A percentile compares a stretch with the other conserved stretches of the same genome.
phyloP scores from a whole-genome alignment of 2,329 filamentous ascomycete genomes.

The Epichloe elymi region DNA sequence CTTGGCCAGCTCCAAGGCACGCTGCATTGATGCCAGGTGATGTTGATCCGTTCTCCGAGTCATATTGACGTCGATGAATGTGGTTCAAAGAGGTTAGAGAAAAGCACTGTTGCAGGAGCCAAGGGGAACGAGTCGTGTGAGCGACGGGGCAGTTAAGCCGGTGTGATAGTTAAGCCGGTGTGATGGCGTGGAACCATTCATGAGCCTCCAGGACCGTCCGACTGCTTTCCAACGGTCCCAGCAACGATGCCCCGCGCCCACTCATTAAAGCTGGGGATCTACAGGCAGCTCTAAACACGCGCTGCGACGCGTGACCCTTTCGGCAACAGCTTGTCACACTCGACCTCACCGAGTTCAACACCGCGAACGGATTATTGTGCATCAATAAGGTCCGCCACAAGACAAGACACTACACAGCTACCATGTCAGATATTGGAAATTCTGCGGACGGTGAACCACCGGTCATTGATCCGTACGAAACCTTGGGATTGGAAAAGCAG shows the following conservation, averaged over 20 bases:
- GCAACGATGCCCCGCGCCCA: not conserved
- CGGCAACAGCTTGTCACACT: conserved; percentile 1
- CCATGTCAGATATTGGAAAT: conserved; percentile 40
- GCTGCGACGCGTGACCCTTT: conserved; percentile 9
- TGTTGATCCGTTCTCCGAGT: conserved; percentile 19
- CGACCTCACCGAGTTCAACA: not conserved
- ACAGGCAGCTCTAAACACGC: conserved; percentile 1
- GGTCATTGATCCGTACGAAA: conserved; percentile 61
- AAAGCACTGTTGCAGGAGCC: not conserved
- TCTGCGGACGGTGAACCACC: conserved; percentile 45
- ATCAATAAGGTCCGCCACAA: not conserved
- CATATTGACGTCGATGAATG: conserved; percentile 8
- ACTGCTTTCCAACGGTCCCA: not conserved
- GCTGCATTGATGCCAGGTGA: conserved; percentile 44
- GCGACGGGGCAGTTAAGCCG: not conserved
- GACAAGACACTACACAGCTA: conserved; percentile 1
- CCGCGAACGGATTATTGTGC: not conserved
- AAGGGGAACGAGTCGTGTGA: not conserved
- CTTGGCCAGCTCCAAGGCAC: conserved; percentile 62
- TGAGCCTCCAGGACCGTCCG: not conserved
- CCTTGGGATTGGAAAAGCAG: conserved; percentile 56
- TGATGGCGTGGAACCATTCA: not conserved
- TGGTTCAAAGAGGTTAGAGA: not conserved
- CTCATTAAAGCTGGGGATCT: conserved; percentile 2
- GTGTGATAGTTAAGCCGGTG: not conserved